Conservation (phyloP, 2,329 filamentous ascomycete species). For the Pseudogymnoascus sp. region DNA sequence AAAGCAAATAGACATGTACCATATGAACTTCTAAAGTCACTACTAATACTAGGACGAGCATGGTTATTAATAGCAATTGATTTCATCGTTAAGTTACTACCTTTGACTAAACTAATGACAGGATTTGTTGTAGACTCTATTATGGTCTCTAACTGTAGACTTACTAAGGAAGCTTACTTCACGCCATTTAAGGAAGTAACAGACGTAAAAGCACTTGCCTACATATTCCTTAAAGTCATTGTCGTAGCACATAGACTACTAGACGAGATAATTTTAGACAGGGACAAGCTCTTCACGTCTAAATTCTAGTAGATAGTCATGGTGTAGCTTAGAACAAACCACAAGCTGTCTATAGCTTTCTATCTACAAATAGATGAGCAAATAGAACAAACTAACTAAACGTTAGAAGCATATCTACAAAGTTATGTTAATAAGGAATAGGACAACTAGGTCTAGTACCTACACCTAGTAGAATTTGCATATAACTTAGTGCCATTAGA, state of each 20-base stretch:
- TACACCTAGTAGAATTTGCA: constrained; percentile 10
- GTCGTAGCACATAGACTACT: background rate
- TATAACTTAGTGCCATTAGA: constrained; percentile 8
- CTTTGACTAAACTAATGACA: too few relatives aligned
- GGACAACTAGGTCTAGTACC: constrained; percentile 8
- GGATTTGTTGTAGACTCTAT: too few relatives aligned
- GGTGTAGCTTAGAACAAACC: background rate
- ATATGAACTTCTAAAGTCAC: background rate
- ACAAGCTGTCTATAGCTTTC: constrained; percentile 12
- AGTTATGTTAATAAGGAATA: constrained; percentile 12
- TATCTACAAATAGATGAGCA: constrained; percentile 9
- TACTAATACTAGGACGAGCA: background rate
- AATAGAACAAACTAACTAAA: constrained; percentile 9
- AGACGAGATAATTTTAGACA: constrained; percentile 13
- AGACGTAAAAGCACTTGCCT: background rate
- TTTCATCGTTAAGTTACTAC: too few relatives aligned
- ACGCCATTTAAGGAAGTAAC: too few relatives aligned
- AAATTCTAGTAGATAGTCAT: constrained; percentile 9
- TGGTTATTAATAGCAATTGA: background rate
- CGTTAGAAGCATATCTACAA: constrained; percentile 9
- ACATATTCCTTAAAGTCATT: background rate
- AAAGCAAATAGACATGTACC: background rate
- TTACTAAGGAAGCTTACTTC: too few relatives aligned
- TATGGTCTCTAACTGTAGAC: too few relatives aligned
- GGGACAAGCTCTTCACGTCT: constrained; percentile 13